Conservation (phyloP, 345 rosid species). For the Eutrema yunnanense region DNA sequence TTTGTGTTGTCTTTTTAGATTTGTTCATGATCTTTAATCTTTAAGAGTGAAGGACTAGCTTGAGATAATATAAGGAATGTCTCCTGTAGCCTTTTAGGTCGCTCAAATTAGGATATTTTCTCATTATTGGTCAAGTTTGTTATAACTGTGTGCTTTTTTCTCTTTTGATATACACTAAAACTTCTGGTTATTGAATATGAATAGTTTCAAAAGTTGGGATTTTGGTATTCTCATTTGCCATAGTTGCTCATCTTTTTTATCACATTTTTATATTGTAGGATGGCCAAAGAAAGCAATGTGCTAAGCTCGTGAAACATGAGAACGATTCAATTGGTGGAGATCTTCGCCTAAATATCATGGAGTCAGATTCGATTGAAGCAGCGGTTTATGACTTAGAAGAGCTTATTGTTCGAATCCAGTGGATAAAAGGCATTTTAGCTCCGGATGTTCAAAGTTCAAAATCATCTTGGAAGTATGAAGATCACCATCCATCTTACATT, state of each 20-base stretch:
- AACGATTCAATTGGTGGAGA: slow-evolving; percentile 7
- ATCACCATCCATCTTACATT: slow-evolving; percentile 28
- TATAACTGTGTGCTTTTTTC: neutral
- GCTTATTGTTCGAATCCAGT: slow-evolving; percentile 42
- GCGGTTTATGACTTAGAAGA: slow-evolving; percentile 61
- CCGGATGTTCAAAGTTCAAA: slow-evolving; percentile 6
- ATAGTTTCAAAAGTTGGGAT: neutral
- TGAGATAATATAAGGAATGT: neutral
- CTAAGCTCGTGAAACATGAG: slow-evolving; percentile 3
- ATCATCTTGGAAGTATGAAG: slow-evolving; percentile 44
- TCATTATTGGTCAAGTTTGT: neutral
- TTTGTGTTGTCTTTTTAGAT: neutral
- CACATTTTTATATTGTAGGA: neutral
- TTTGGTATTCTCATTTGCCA: neutral
- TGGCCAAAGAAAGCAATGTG: slow-evolving; percentile 7
- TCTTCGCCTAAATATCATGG: slow-evolving; percentile 31
- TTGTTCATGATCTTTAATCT: neutral
- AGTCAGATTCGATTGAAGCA: slow-evolving; percentile 47
- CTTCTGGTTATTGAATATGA: neutral
- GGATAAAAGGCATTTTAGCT: slow-evolving; percentile 43
- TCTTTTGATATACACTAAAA: neutral
- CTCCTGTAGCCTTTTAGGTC: neutral
- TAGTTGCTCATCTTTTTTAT: neutral
- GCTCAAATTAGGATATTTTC: neutral
- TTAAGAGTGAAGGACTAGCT: neutral